A percentile compares a stretch with the other conserved stretches of the same genome.
Evolutionary conservation across 2,329 filamentous ascomycete species (phyloP).

Genomic region (Arthrobotrys megalospora): DNA sequence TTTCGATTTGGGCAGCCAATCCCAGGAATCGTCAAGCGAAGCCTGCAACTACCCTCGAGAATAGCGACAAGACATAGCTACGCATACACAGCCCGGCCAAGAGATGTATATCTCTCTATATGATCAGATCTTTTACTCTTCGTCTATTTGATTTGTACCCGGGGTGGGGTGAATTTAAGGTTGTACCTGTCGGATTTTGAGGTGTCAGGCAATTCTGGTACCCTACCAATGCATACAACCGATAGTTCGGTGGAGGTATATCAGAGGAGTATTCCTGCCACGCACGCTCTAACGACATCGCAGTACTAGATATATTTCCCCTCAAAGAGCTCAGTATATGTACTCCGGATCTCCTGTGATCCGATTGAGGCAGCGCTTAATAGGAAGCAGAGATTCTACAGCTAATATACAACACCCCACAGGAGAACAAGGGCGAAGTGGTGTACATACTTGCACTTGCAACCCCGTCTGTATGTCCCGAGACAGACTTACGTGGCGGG

Average conservation of each 20-base stretch:
- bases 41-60: conserved; percentile 45
- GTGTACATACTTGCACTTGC: background rate
- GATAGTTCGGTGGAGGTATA: background rate
- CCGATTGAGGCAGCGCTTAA: background rate
- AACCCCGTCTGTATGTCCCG: conserved; percentile 1
- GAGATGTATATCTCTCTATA: background rate
- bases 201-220: background rate
- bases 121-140: background rate
- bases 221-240: background rate
- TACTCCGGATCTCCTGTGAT: background rate
- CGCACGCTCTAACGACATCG: conserved; percentile 1
- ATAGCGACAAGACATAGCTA: conserved; percentile 11
- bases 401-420: background rate
- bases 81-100: conserved; percentile 31
- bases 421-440: background rate
- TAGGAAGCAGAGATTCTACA: background rate
- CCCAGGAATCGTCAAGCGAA: conserved; percentile 47
- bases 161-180: conserved; percentile 15
- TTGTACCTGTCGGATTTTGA: conserved; percentile 8
- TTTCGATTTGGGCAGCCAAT: conserved; percentile 35
- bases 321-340: conserved; percentile 2
- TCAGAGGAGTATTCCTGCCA: conserved; percentile 13
- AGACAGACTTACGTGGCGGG: conserved; percentile 27
- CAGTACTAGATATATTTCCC: background rate
- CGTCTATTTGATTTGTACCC: background rate